phyloP scores from a whole-genome alignment of 495 filamentous ascomycete genomes.

The Xylaria flabelliformis region DNA sequence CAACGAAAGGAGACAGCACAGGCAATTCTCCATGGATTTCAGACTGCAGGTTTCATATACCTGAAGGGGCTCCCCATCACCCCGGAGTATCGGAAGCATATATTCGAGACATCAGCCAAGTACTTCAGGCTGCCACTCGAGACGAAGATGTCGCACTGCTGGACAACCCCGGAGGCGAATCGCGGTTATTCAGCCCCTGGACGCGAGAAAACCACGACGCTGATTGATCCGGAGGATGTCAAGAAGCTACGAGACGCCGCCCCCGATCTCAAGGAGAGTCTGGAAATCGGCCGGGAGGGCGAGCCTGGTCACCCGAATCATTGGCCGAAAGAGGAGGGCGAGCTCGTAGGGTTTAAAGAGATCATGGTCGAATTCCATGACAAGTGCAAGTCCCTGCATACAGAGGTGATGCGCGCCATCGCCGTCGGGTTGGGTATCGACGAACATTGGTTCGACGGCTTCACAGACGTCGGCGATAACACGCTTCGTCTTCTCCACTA shows the following conservation, averaged over 20 bases:
- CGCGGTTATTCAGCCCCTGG: constrained; percentile 79
- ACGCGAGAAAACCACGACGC: constrained; percentile 74
- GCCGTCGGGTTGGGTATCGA: constrained; percentile 82
- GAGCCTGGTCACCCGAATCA: constrained; percentile 73
- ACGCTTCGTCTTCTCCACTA: constrained; percentile 91
- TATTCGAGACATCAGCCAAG: constrained; percentile 73
- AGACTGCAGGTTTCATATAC: constrained; percentile 89
- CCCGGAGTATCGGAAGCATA: constrained; percentile 58
- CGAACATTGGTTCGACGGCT: constrained; percentile 77
- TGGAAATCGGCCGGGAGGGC: constrained; percentile 82
- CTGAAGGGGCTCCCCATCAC: constrained; percentile 80
- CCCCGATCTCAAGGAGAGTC: constrained; percentile 82
- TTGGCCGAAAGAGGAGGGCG: constrained; percentile 75
- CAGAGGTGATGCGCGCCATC: constrained; percentile 85
- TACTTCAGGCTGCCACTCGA: constrained; percentile 78
- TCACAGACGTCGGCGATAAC: constrained; percentile 77
- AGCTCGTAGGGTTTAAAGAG: constrained; percentile 69
- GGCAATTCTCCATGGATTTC: constrained; percentile 79
- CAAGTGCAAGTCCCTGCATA: constrained; percentile 75
- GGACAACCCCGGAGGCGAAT: constrained; percentile 76
- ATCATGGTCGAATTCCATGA: constrained; percentile 76
- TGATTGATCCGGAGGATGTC: constrained; percentile 64
- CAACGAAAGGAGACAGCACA: constrained; percentile 70
- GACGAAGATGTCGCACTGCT: constrained; percentile 73
- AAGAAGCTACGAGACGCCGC: constrained; percentile 61